Base-by-base conservation (phyloP, 2,329 filamentous ascomycete genomes). In the Colletotrichum plurivorum region DNA sequence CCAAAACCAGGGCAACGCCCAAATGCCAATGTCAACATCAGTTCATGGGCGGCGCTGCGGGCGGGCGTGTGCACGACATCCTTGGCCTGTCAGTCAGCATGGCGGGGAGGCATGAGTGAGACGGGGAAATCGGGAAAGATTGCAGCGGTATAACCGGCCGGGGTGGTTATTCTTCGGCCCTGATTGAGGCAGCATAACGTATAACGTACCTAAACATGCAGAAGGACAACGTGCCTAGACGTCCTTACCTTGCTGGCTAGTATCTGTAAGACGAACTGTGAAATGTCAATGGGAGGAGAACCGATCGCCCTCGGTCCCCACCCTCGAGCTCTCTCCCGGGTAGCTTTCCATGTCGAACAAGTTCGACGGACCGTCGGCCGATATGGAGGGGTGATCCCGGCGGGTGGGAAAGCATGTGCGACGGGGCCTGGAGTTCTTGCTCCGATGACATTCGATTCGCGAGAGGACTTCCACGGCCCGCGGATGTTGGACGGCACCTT, bases 351-450 rank as follows among this genome's bases (percentile, higher is more conserved):
- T 10, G 31, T 36, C 31, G 31, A 52, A 41, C 52, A 5, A 43
- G 41, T 43, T 58, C 48, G 54, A 27, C 46, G 58, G 36, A 18
- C 45, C 52, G 64, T 52, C 45, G 52, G 52, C 36, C 52, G 59
- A 55, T 5, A 18, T 41, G 39, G 39, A 43, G 52, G 52, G 49
- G 45, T 18, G 27, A 54, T 53, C 54, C 22, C 54, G 9, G n/a
- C 13, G 18, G 25, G 8, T 25, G 3, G 22, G 36, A 36, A 36
- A 36, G 31, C 31, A 25, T 12, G n/a, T 22, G 46, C 46, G 31
- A 36, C 31, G 9, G 6, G 6, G 18, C 9, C 18, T n/a, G 6
- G 46, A 36, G 31, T 10, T n/a, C 5, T 43, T 43, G 15, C 41
- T n/a, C 41, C 41, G 13, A n/a, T 15, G 9, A 15, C 39, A 10